Conservation (phyloP, 164 flowering plant species). For the Magnolia officinalis region DNA sequence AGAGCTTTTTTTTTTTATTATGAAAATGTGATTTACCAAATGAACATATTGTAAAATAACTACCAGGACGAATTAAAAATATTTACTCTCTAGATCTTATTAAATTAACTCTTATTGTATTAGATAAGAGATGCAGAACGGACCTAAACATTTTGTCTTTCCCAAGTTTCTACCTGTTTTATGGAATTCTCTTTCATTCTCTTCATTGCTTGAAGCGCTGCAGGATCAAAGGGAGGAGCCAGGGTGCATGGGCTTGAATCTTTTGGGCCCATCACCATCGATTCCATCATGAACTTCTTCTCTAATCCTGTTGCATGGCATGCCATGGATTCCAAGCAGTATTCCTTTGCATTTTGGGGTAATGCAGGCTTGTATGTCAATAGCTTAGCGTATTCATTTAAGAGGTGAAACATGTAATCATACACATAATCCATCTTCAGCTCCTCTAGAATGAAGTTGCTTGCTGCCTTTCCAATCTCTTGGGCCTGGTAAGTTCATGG, state of each 20-base stretch:
- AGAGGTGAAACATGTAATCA: constrained; percentile 61
- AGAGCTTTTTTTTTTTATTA: too few relatives aligned
- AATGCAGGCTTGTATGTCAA: constrained; percentile 42
- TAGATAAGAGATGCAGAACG: not conserved
- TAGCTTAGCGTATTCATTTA: constrained; percentile 52
- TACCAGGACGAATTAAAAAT: too few relatives aligned
- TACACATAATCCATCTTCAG: constrained; percentile 55
- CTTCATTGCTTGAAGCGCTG: constrained; percentile 12
- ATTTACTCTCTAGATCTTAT: too few relatives aligned
- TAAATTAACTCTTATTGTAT: too few relatives aligned
- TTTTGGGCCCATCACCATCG: constrained; percentile 42
- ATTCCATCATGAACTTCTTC: constrained; percentile 40
- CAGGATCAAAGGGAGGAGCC: constrained; percentile 40
- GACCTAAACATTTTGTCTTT: constrained; percentile 2
- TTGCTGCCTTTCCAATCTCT: constrained; percentile 42
- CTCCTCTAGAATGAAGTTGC: constrained; percentile 43
- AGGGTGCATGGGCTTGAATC: constrained; percentile 40
- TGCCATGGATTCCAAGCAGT: constrained; percentile 47
- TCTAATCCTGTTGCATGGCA: constrained; percentile 29
- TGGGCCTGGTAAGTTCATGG: constrained; percentile 33
- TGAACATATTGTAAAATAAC: too few relatives aligned
- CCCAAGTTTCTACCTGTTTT: constrained; percentile 44
- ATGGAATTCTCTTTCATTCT: constrained; percentile 24
- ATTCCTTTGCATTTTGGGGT: constrained; percentile 34
- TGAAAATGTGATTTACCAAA: too few relatives aligned